phyloP scores from a whole-genome alignment of 495 filamentous ascomycete genomes.

The Penicillium mononematosum region DNA sequence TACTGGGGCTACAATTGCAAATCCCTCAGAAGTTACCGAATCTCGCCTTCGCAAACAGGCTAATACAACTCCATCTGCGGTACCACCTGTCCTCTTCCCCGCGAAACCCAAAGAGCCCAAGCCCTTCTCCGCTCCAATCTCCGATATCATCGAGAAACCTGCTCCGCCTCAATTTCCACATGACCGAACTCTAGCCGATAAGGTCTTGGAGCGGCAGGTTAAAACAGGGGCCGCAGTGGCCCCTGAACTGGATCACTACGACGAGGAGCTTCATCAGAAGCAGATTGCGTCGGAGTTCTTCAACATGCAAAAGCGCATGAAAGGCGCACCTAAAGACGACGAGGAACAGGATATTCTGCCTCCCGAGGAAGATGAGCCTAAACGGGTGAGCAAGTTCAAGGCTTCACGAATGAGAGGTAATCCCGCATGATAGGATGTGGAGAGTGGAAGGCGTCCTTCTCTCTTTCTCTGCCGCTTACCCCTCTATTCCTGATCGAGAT shows the following conservation, averaged over 20 bases:
- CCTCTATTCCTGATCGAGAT: no score
- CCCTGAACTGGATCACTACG: slow-evolving; percentile 68
- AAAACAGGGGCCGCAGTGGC: slow-evolving; percentile 25
- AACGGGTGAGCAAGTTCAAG: slow-evolving; percentile 83
- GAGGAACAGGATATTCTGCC: slow-evolving; percentile 59
- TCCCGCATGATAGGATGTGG: no score
- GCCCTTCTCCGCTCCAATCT: slow-evolving; percentile 47
- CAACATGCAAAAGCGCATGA: slow-evolving; percentile 72
- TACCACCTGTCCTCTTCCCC: slow-evolving; percentile 40
- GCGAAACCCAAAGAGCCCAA: slow-evolving; percentile 45
- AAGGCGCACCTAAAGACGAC: slow-evolving; percentile 63
- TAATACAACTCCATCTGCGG: slow-evolving; percentile 21
- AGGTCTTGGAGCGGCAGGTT: slow-evolving; percentile 61
- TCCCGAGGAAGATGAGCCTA: slow-evolving; percentile 61
- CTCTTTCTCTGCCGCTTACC: no score
- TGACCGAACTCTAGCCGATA: slow-evolving; percentile 55
- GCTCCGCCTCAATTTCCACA: slow-evolving; percentile 47
- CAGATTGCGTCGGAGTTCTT: slow-evolving; percentile 81
- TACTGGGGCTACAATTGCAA: slow-evolving; percentile 7
- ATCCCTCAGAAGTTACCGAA: slow-evolving; percentile 17
- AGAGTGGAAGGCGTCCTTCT: no score
- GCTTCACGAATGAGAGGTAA: slow-evolving; percentile 57
- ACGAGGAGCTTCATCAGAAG: slow-evolving; percentile 67
- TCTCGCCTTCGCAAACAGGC: slow-evolving; percentile 20
- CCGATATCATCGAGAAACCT: slow-evolving; percentile 29